phyloP scores from a whole-genome alignment of 441 rosid species.

The Cnidoscolus chayamansa region DNA sequence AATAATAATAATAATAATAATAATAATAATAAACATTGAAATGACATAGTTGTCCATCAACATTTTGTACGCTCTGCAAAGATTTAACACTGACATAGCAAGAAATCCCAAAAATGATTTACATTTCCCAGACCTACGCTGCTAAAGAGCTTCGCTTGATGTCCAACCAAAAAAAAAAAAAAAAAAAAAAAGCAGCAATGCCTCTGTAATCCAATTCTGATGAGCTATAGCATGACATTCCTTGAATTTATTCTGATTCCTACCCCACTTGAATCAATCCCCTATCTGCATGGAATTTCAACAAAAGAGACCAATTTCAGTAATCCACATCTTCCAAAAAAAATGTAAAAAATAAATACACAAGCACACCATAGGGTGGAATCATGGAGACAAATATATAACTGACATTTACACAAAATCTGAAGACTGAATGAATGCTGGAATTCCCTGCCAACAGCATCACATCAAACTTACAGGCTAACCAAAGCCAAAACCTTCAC shows the following conservation, averaged over 20 bases:
- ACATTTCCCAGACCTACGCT: slow-evolving; percentile 7
- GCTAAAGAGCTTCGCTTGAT: background rate
- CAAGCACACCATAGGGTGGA: background rate
- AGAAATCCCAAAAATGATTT: slow-evolving; percentile 21
- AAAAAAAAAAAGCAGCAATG: background rate
- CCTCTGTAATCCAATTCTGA: background rate
- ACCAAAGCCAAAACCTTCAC: slow-evolving; percentile 96
- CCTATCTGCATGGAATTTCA: slow-evolving; percentile 1
- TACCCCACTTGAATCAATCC: slow-evolving; percentile 15
- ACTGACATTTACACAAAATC: slow-evolving; percentile 42
- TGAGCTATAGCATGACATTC: background rate
- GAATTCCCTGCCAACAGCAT: slow-evolving; percentile 16
- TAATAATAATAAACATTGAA: slow-evolving; percentile 14
- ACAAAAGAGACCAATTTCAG: background rate
- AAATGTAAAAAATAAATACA: background rate
- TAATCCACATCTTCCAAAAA: no score
- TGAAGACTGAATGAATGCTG: slow-evolving; percentile 19
- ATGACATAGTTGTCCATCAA: background rate
- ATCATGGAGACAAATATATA: background rate
- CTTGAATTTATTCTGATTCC: slow-evolving; percentile 18
- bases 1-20: background rate
- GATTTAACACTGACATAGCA: background rate
- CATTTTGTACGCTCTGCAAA: background rate
- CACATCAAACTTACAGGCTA: slow-evolving; percentile 22
- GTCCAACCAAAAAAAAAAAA: background rate